phyloP scores from a whole-genome alignment of 805 yeast species.

The Maudiozyma serrabonitensis region DNA sequence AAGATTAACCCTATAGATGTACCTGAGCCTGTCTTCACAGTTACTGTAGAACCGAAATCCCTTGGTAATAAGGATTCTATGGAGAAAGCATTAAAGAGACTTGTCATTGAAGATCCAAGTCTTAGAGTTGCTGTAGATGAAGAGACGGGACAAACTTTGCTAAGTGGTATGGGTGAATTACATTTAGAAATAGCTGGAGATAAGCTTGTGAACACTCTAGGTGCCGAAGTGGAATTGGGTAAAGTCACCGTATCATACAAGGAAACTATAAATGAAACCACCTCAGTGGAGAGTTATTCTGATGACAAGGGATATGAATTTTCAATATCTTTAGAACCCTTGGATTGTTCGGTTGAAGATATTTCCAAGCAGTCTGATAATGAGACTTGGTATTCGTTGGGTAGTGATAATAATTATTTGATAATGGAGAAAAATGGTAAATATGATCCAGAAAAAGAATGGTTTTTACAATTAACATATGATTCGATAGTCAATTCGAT shows the following conservation, averaged over 20 bases:
- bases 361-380: constrained; percentile 15
- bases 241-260: constrained; percentile 84
- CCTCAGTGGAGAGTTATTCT: constrained; percentile 7
- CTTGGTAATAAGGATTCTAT: constrained; percentile 70
- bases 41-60: constrained; percentile 72
- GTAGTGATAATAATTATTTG: constrained; percentile 29
- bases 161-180: constrained; percentile 96
- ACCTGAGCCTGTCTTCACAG: constrained; percentile 90
- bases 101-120: constrained; percentile 88
- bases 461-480: constrained; percentile 41
- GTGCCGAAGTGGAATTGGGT: constrained; percentile 72
- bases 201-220: constrained; percentile 68
- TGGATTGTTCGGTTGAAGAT: constrained; percentile 4
- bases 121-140: constrained; percentile 55
- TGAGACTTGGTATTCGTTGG: constrained; percentile 22
- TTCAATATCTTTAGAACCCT: constrained; percentile 13
- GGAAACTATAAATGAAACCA: constrained; percentile 41
- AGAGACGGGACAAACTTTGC: constrained; percentile 88
- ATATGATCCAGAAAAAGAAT: constrained; percentile 27
- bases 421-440: constrained; percentile 22
- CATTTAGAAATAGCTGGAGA: constrained; percentile 85
- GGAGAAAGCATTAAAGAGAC: constrained; percentile 54
- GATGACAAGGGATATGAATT: constrained; percentile 15
- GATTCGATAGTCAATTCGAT: constrained; percentile 46
- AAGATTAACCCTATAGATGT: constrained; percentile 65